Evolutionary conservation across 768 basidiomycete genomes (phyloP).

Genomic region (Pholiota molesta): DNA sequence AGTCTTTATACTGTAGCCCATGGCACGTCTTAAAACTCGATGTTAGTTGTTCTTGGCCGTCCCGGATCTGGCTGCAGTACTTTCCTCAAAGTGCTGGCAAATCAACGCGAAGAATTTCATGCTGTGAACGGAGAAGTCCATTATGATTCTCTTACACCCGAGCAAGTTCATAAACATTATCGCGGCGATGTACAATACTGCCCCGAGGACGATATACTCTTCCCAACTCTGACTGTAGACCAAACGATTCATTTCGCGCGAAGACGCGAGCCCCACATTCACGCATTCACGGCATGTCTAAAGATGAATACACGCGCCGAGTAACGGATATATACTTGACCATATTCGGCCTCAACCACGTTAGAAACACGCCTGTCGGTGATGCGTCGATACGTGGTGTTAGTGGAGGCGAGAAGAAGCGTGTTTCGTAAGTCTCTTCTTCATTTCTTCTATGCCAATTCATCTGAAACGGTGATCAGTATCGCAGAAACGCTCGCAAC

Average conservation of each 20-base stretch:
- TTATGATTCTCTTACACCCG: conserved; percentile 76
- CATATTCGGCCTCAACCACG: conserved; percentile 78
- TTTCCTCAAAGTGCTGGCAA: conserved; percentile 80
- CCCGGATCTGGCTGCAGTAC: conserved; percentile 88
- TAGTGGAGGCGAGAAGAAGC: conserved; percentile 78
- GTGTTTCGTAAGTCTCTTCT: conserved; percentile 55
- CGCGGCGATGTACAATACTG: conserved; percentile 83
- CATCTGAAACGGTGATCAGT: conserved; percentile 12
- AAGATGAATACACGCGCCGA: conserved; percentile 44
- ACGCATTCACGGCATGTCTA: conserved; percentile 44
- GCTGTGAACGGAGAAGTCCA: conserved; percentile 67
- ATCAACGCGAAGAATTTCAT: conserved; percentile 71
- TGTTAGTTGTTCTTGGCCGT: conserved; percentile 77
- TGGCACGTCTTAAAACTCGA: background rate
- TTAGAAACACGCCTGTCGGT: conserved; percentile 73
- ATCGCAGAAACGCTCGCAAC: conserved; percentile 62
- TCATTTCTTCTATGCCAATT: background rate
- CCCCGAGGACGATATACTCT: conserved; percentile 86
- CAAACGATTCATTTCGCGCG: conserved; percentile 76
- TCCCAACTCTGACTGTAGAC: conserved; percentile 80
- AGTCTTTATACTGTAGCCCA: conserved; percentile 29
- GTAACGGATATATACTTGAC: conserved; percentile 61
- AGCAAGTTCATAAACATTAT: conserved; percentile 63
- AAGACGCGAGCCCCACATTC: conserved; percentile 66
- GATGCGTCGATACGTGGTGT: conserved; percentile 77